Evolutionary conservation across 371 early-diverging fungal species (phyloP), one percentile per base, ranked within the genome.

Genomic region (Syncephalastrum sp.): DNA sequence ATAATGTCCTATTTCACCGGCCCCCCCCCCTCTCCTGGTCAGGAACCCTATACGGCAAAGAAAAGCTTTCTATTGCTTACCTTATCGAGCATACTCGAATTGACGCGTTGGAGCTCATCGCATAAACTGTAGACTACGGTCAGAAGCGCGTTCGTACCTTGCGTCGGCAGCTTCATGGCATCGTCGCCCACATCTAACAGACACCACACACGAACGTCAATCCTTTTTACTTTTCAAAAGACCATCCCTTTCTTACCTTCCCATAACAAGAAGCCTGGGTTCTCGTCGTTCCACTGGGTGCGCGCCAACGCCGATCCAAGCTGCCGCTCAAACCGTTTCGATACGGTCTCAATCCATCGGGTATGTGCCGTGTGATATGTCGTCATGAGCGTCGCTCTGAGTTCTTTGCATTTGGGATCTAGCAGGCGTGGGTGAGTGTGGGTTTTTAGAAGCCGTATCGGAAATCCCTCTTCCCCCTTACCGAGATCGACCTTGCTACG

Each of bases 101-200:
- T 64, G 2, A 72, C 65, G 13, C 72, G 74, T 38, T 79, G 82
- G 53, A 84, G 65, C 42, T 82, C 82, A 46, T 79, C 69, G 25
- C 79, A 82, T 6, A 79, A 49, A 38, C 57, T 68, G 48, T 77
- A 79, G 17, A 82, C 45, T 1, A 64, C 67, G 13, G 57, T 57
- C 21, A 70, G 62, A 10, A 77, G 62, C 0, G 61, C 65, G 25
- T 74, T 76, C 13, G 81, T 78, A 21, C 77, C 68, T 55, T 82
- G 79, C 41, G 69, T 77, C 4, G 85, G 85, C 5, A 84, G 27
- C 6, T 48, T 53, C 2, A 72, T 51, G 41, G 58, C 61, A 7
- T 70, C 74, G 14, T 65, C 57, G 27, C 45, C 57, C 7, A 57
- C 27, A 49, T 47, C 60, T 65, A 52, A 0, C 17, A 33, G 14